These are phyloP conservation scores for Coelastrella sp. DNA, from an alignment of 139 green algal species.

Conservation along the genomic window DNA sequence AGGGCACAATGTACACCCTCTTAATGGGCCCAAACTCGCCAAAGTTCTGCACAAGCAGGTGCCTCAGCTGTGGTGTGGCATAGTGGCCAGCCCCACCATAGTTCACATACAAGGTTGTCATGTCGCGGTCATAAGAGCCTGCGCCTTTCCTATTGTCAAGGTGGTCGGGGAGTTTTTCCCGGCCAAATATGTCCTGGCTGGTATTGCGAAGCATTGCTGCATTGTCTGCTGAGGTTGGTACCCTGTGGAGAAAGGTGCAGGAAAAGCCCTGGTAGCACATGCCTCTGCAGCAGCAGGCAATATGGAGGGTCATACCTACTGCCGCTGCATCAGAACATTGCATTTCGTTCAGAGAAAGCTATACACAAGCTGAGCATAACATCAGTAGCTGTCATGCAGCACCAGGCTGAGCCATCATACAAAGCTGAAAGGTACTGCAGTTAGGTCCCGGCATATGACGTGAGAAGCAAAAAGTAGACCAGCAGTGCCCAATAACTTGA, in stretches of 20 bases:
- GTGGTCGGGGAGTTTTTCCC: slow-evolving; percentile 61
- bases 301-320: too few relatives aligned
- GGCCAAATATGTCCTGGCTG: slow-evolving; percentile 74
- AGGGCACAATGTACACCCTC: slow-evolving; percentile 69
- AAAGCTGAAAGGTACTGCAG: too few relatives aligned
- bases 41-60: slow-evolving; percentile 44
- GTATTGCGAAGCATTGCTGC: slow-evolving; percentile 60
- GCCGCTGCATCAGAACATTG: too few relatives aligned
- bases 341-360: too few relatives aligned
- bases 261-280: slow-evolving; percentile 71
- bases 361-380: too few relatives aligned
- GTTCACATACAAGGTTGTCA: slow-evolving; percentile 30
- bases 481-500: too few relatives aligned
- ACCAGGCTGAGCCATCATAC: too few relatives aligned
- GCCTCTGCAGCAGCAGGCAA: slow-evolving; percentile 53
- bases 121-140: slow-evolving; percentile 36
- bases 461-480: too few relatives aligned
- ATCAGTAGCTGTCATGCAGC: too few relatives aligned
- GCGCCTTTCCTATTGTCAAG: slow-evolving; percentile 32
- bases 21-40: slow-evolving; percentile 32
- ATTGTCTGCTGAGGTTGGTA: slow-evolving; percentile 71
- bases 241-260: slow-evolving; percentile 76
- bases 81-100: slow-evolving; percentile 40
- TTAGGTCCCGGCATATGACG: too few relatives aligned
- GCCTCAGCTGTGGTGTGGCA: slow-evolving; percentile 15